Base-by-base conservation (phyloP, 1,284 basidiomycete genomes). In the Ganoderma meredithae region DNA sequence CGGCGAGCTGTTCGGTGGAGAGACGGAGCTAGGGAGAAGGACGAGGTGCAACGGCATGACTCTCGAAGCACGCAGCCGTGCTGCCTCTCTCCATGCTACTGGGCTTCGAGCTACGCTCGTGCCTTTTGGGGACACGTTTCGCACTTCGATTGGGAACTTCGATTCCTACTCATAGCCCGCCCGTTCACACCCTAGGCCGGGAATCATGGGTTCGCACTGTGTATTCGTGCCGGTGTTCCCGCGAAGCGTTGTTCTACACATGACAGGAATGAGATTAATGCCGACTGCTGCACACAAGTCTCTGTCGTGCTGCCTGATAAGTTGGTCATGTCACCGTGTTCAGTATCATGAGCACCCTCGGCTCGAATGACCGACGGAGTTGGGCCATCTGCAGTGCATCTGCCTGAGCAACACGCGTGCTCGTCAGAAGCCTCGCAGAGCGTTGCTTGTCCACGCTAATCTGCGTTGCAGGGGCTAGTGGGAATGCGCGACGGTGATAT, bases 231-330 rank as follows among this genome's bases (percentile, higher is more conserved):
- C 40, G 58, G 22, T 22, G n/a, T 60, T 60, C 39, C 58, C 62
- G 62, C 33, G 47, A 53, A 41, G 47, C 44, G 47, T 36, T 63
- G 33, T 62, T 49, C 53, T 58, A 40, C 25, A 36, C 60, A 56
- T 47, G 65, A 47, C 65, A 62, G 60, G 52, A 62, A 66, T 66
- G 60, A 58, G 65, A 66, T 66, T 27, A 59, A 66, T 39, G 65
- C 61, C 65, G 56, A 53, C 39, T 27, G 49, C 12, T 44, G 47
- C 36, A n/a, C 60, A 33, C 65, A 61, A 39, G 53, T 61, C 31
- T 60, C 49, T 59, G 58, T 60, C 56, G 39, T n/a, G 52, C 36
- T 41, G 40, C 58, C 58, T 43, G 58, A 41, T 41, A 60, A 39
- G 36, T 39, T 39, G 7, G 36, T 22, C 27, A 22, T 60, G 58